Evolutionary conservation across 768 basidiomycete genomes (phyloP).

Genomic region (Leccinellum albellum): DNA sequence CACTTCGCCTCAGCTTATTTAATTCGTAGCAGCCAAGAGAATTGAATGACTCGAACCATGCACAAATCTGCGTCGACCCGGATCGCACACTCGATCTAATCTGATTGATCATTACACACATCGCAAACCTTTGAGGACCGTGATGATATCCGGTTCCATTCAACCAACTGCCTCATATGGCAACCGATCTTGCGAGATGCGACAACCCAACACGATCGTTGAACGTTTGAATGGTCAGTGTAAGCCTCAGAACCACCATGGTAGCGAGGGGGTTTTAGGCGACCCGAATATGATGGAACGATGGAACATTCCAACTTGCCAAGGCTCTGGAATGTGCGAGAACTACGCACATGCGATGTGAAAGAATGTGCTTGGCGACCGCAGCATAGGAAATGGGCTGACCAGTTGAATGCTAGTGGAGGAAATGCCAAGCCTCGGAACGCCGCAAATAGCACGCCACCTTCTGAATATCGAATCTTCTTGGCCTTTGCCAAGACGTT

Average conservation of each 20-base stretch:
- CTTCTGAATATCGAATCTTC: not conserved
- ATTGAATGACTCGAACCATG: not conserved
- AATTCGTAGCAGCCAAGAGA: not conserved
- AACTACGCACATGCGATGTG: not conserved
- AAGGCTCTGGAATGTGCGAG: not conserved
- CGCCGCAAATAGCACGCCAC: no score
- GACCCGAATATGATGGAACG: not conserved
- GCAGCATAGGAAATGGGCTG: not conserved
- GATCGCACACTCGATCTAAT: not conserved
- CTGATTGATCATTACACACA: not conserved
- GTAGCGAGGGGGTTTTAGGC: not conserved
- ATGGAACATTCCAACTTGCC: not conserved
- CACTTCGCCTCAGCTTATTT: not conserved
- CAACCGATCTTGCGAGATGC: not conserved
- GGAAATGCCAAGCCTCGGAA: not conserved
- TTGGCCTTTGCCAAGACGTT: not conserved
- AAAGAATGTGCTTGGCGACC: not conserved
- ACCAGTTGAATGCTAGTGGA: not conserved
- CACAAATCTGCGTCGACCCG: not conserved
- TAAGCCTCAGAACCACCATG: not conserved
- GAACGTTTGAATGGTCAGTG: no score
- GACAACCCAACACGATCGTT: no score
- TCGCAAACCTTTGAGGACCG: not conserved
- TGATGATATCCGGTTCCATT: no score
- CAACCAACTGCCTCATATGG: not conserved